These are phyloP conservation scores for Pleurotus djamor DNA, from an alignment of 768 basidiomycete species.

Conservation along the genomic window DNA sequence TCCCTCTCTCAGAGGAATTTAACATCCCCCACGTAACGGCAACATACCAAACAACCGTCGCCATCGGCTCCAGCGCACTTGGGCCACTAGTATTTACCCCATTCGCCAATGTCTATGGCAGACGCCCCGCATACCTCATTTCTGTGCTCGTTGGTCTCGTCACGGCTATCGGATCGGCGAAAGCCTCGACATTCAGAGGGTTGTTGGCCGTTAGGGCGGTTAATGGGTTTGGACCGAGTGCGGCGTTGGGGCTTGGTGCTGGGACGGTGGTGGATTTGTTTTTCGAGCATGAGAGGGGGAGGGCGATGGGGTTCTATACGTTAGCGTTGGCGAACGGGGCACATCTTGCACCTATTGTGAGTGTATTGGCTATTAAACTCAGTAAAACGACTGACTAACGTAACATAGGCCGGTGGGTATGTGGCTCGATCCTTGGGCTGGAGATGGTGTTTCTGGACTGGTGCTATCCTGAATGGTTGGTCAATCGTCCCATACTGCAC, in stretches of 20 bases:
- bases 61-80: conserved; percentile 30
- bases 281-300: conserved; percentile 35
- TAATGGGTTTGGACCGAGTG: conserved; percentile 33
- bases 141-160: conserved; percentile 31
- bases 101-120: conserved; percentile 37
- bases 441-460: conserved; percentile 43
- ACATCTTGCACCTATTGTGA: conserved; percentile 38
- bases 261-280: conserved; percentile 36
- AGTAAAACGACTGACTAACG: background rate
- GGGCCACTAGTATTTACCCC: conserved; percentile 36
- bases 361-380: conserved; percentile 6
- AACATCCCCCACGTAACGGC: conserved; percentile 30
- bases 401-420: conserved; percentile 30
- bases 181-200: conserved; percentile 26
- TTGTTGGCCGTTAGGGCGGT: conserved; percentile 30
- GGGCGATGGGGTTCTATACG: conserved; percentile 40
- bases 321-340: conserved; percentile 38
- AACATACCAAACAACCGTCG: conserved; percentile 37
- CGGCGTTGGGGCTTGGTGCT: conserved; percentile 33
- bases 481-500: background rate
- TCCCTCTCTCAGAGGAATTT: conserved; percentile 33
- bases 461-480: conserved; percentile 36
- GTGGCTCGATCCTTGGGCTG: conserved; percentile 33
- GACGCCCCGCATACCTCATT: conserved; percentile 32
- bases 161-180: conserved; percentile 29